phyloP scores from a whole-genome alignment of 1,284 basidiomycete species.

The Boletus subluridellus region DNA sequence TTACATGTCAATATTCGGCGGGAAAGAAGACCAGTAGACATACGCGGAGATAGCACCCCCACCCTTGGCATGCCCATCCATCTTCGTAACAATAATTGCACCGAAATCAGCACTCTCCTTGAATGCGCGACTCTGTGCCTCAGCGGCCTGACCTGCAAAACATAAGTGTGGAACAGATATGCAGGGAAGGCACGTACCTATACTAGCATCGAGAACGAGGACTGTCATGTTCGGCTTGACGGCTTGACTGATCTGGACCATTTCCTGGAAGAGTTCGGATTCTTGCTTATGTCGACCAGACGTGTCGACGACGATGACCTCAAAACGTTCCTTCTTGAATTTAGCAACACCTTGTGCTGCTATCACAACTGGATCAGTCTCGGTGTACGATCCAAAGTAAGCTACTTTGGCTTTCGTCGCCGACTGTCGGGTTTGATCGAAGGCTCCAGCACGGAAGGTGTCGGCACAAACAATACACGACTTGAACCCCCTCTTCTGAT shows the following conservation, averaged over 20 bases:
- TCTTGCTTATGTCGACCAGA: conserved; percentile 98
- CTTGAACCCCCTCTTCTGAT: conserved; percentile 95
- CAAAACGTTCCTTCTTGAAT: conserved; percentile 97
- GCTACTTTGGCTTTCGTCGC: conserved; percentile 99
- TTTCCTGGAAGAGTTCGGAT: conserved; percentile 94
- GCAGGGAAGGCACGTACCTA: conserved; percentile 45
- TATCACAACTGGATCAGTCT: conserved; percentile 96
- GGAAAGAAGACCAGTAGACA: conserved; percentile 33
- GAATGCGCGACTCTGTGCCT: conserved; percentile 94
- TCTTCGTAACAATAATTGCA: conserved; percentile 98
- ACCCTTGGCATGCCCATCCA: conserved; percentile 99
- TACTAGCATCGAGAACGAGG: conserved; percentile 84
- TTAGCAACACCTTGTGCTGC: conserved; percentile 93
- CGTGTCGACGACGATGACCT: conserved; percentile 99
- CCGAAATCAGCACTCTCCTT: conserved; percentile 98
- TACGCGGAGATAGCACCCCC: conserved; percentile 99
- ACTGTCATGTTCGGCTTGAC: conserved; percentile 94
- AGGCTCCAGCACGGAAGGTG: conserved; percentile 98
- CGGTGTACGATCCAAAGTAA: conserved; percentile 98
- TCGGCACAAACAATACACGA: conserved; percentile 99
- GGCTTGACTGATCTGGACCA: conserved; percentile 93
- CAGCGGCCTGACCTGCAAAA: conserved; percentile 87
- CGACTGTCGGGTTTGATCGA: conserved; percentile 94
- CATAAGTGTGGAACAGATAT: conserved; percentile 1
- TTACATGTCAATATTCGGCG: conserved; percentile 8